Base-by-base conservation (phyloP, 371 early-diverging fungal genomes). In the Saksenaea oblongispora region DNA sequence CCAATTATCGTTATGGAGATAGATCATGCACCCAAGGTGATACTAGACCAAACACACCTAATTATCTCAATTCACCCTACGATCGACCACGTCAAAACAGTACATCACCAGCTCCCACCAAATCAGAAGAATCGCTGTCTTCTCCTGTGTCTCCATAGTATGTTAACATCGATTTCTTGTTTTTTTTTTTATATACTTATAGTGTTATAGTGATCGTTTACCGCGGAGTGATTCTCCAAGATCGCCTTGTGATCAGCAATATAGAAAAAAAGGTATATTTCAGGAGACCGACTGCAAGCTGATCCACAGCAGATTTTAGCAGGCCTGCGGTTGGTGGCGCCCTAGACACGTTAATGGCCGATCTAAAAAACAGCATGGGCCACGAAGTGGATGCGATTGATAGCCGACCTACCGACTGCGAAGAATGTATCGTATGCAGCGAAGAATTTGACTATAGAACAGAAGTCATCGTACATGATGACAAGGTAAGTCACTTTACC, bases 71-170 rank as follows among this genome's bases (percentile, higher is more conserved):
- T 47, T 44, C 59, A 14, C 42, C 58, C 15, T 39, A 69, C 27
- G 62, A 66, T 56, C 62, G 66, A 57, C 74, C 74, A 58, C 66
- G 71, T 58, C 71, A 72, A 42, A 78, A 78, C 63, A 73, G 73
- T 27, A 75, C 67, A n/a, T 73, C 75, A 10, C 78, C 75, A 58
- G 75, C 75, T 18, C 75, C 78, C 14, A 47, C 58, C 3, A 47
- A 47, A 60, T 44, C 42, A 17, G 39, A 34, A 37, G 56, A 55
- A 28, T 35, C 34, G 31, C 56, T 58, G 1, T 35, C 58, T 37
- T 41, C 35, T 41, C 27, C 58, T 17, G 14, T 18, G n/a, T 55
- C 35, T 55, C 56, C 26, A n/a, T 58, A 58, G 58, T 47, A 47
- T 7, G 51, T 4, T 8, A 2, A 8, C 22, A n/a, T n/a, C 22